phyloP scores from a whole-genome alignment of 108 stramenopile species.

The Cyclotella atomus region DNA sequence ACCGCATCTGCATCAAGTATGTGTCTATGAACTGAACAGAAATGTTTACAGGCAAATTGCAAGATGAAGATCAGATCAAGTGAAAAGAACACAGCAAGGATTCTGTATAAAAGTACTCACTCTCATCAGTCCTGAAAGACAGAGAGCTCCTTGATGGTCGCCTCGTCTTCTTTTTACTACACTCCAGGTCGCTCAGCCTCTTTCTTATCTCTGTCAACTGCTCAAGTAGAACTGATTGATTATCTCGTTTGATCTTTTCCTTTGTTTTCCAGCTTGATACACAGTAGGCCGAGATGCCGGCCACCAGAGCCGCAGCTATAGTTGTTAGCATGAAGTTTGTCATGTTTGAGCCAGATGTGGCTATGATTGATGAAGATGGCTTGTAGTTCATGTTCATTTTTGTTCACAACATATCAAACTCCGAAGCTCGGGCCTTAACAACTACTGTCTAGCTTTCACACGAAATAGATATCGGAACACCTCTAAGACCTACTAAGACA shows the following conservation, averaged over 20 bases:
- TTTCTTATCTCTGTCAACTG: slow-evolving; percentile 10
- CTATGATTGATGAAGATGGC: too few species aligned
- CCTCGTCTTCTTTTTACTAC: background rate
- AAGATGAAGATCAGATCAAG: background rate
- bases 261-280: background rate
- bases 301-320: slow-evolving; percentile 18
- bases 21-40: slow-evolving; percentile 7
- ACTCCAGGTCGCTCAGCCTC: slow-evolving; percentile 6
- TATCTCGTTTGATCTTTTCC: slow-evolving; percentile 1
- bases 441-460: too few species aligned
- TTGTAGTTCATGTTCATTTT: too few species aligned
- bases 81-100: background rate
- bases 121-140: background rate
- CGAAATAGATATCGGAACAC: too few species aligned
- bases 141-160: background rate
- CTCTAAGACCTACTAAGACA: too few species aligned
- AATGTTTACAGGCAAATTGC: background rate
- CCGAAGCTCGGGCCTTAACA: too few species aligned
- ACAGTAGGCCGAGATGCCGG: slow-evolving; percentile 22
- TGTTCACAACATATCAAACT: too few species aligned
- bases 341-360: too few species aligned
- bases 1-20: background rate
- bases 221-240: background rate
- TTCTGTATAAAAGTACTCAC: background rate
- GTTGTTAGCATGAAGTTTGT: slow-evolving; percentile 12